Conservation (phyloP, 2,329 filamentous ascomycete species). For the Trichothecium sympodiale region DNA sequence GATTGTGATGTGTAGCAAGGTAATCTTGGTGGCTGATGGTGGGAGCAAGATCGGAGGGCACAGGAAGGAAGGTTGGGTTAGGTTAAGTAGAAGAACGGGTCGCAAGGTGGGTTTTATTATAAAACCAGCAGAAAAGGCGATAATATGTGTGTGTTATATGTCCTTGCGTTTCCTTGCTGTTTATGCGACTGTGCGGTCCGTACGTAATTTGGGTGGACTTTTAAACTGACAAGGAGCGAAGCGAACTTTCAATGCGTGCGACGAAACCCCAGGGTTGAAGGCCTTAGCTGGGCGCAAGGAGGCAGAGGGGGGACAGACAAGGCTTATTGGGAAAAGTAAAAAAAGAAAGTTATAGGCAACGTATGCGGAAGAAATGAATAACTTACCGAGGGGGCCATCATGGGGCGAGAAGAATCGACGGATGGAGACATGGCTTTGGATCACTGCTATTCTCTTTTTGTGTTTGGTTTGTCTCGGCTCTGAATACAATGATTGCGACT, state of each 20-base stretch:
- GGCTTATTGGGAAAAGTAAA: constrained; percentile 2
- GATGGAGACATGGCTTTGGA: constrained; percentile 47
- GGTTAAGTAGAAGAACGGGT: too few relatives aligned
- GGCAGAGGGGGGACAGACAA: constrained; percentile 4
- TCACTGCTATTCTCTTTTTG: constrained; percentile 4
- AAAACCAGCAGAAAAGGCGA: too few relatives aligned
- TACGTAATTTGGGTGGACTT: background rate
- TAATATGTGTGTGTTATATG: too few relatives aligned
- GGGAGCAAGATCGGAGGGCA: background rate
- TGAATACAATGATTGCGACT: background rate
- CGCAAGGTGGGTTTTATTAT: too few relatives aligned
- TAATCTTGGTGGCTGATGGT: background rate
- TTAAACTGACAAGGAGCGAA: background rate
- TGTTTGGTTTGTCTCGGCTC: background rate
- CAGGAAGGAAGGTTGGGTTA: background rate
- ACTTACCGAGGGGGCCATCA: constrained; percentile 53
- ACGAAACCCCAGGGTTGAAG: constrained; percentile 1
- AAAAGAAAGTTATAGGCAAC: constrained; percentile 6
- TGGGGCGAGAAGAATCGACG: constrained; percentile 49
- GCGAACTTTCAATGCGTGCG: too few relatives aligned
- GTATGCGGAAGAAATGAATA: too few relatives aligned
- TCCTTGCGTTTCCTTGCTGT: too few relatives aligned
- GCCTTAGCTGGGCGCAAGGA: constrained; percentile 1
- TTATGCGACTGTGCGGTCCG: too few relatives aligned
- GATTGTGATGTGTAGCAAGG: constrained; percentile 1